Evolutionary conservation across 2,329 filamentous ascomycete species (phyloP), one percentile per base, ranked within the genome.

Genomic region (Aspergillus transmontanensis): DNA sequence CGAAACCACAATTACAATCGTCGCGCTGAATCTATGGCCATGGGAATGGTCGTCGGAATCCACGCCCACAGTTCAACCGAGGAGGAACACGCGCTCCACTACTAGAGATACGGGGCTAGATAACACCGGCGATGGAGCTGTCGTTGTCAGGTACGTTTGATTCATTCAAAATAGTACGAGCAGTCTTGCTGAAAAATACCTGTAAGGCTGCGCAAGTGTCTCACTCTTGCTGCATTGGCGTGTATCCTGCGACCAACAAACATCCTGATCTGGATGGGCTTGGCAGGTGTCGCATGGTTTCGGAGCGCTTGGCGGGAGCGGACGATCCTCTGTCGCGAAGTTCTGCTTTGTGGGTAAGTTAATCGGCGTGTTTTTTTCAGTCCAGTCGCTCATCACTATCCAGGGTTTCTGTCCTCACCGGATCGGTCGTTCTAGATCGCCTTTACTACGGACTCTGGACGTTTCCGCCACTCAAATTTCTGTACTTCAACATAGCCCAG

Each of bases 161-260:
- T 19, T 34, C 6, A 9, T 34, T 5, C 9, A 1, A 30, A 4
- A 21, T 39, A 10, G 9, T 30, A 11, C 26, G 11, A 1, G 14
- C 23, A 50, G 34, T 23, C 6, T 41, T 6, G 12, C 58, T 60
- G n/a, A 60, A 48, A 32, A 55, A 55, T 23, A n/a, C 2, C 19
- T 28, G n/a, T 14, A 69, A 88, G 86, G 63, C 76, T 89, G 19
- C 82, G 89, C 21, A 73, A 85, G 26, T 91, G 91, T 46, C 84
- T 97, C 39, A 78, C 89, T 34, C 83, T 96, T 23, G 94, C 94
- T 55, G 93, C 91, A 10, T 75, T 92, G 58, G 94, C 95, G 0
- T 93, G 93, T 71, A 85, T 97, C 53, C 83, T 99, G 26, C 89
- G 95, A 6, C 95, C 94, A 11, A 98, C 95, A 16, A 98, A 98